Conservation (phyloP, 2,329 filamentous ascomycete species). For the Exophiala sp. region DNA sequence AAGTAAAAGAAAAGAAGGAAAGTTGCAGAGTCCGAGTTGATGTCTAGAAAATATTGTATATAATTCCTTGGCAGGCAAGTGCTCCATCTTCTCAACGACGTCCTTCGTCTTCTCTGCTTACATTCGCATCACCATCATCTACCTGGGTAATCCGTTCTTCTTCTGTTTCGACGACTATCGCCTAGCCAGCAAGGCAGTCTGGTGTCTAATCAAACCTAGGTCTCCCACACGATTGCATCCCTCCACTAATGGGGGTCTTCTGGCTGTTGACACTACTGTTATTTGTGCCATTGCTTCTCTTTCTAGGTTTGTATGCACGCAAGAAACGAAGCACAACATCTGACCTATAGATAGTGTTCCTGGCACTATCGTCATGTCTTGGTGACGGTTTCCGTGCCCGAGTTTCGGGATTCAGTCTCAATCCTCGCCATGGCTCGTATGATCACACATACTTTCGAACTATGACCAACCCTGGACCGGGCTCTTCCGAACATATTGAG, state of each 20-base stretch:
- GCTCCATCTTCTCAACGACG: conserved; percentile 25
- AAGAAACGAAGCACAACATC: background rate
- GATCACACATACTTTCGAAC: conserved; percentile 55
- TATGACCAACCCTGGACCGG: conserved; percentile 52
- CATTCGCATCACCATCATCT: too few species aligned
- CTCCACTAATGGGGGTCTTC: conserved; percentile 18
- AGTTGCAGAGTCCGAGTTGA: conserved; percentile 1
- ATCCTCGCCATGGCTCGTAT: conserved; percentile 47
- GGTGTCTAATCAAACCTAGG: too few species aligned
- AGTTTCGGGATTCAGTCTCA: conserved; percentile 43
- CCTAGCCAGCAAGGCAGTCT: background rate
- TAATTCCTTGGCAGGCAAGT: too few species aligned
- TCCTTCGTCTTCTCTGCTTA: background rate
- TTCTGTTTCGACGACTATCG: background rate
- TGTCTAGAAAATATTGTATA: background rate
- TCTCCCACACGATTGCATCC: too few species aligned
- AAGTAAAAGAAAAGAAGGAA: background rate
- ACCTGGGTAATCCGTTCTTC: too few species aligned
- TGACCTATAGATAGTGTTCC: conserved; percentile 38
- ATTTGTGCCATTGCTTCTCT: conserved; percentile 20
- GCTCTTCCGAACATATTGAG: conserved; percentile 61
- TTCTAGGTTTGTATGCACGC: conserved; percentile 16
- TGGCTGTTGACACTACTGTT: conserved; percentile 20
- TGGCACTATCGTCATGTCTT: conserved; percentile 55
- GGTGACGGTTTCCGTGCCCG: conserved; percentile 52